Percentiles rank a stretch among this genome's conserved stretches.
These are phyloP conservation scores for Penicillium bialowiezense DNA, from an alignment of 495 filamentous ascomycete genomes.

Conservation along the genomic window DNA sequence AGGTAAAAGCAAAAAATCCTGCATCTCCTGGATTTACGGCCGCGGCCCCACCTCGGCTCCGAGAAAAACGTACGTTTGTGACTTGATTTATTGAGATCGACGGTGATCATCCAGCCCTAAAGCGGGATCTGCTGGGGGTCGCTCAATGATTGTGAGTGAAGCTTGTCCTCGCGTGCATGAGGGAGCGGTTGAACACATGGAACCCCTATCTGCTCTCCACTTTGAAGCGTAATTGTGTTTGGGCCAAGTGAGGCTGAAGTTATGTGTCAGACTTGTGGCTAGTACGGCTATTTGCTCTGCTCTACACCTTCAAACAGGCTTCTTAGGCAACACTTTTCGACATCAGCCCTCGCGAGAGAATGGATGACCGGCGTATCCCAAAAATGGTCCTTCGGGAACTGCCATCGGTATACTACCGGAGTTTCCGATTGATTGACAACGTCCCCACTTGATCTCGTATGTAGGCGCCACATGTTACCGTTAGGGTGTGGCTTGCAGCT, in stretches of 20 bases:
- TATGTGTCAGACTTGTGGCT: slow-evolving; percentile 11
- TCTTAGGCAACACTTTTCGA: slow-evolving; percentile 18
- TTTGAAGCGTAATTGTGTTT: neutral
- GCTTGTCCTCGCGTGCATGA: slow-evolving; percentile 16
- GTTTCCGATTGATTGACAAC: slow-evolving; percentile 14
- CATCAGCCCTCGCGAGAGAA: neutral
- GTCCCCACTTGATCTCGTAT: slow-evolving; percentile 6
- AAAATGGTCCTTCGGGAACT: neutral
- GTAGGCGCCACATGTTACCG: slow-evolving; percentile 20
- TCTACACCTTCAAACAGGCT: neutral
- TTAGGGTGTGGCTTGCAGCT: slow-evolving; percentile 24
- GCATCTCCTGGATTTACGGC: neutral
- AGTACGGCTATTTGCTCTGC: neutral
- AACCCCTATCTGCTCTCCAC: neutral
- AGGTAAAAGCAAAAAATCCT: neutral
- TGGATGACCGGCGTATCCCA: no score
- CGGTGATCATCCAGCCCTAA: slow-evolving; percentile 13
- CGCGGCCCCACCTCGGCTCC: neutral
- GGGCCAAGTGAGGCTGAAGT: slow-evolving; percentile 11
- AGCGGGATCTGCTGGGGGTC: slow-evolving; percentile 5
- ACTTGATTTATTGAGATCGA: slow-evolving; percentile 14
- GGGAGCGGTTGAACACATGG: neutral
- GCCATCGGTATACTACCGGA: slow-evolving; percentile 4
- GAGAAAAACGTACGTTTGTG: no score
- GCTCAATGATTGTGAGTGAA: slow-evolving; percentile 6